Base-by-base conservation (phyloP, 2,329 filamentous ascomycete genomes). In the Paecilomyces dactylethromorphus region DNA sequence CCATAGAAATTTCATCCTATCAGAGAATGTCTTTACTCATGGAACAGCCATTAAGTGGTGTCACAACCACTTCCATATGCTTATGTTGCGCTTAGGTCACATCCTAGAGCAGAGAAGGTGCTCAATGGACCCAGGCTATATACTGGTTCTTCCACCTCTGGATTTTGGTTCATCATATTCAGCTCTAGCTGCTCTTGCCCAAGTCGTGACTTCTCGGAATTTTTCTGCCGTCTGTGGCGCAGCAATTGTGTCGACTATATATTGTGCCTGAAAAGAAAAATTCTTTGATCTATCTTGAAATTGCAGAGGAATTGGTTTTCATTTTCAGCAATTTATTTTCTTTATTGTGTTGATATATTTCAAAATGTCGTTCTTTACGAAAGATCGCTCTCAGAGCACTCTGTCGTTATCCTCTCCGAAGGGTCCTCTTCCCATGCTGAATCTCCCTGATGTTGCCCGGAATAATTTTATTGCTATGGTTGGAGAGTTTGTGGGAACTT, bases 401-500 rank as follows among this genome's bases (percentile, higher is more conserved):
- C n/a, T 45, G 35, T n/a, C 35, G 6, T 18, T 45, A n/a, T 45
- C n/a, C 39, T 5, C 39, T 18, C 39, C 18, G 15, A 45, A 8
- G 5, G 21, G 39, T 5, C 67, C 71, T 64, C 64, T 74, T 4
- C 71, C 71, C 3, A 74, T 74, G 72, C 60, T 74, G 31, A 62
- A 64, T 32, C 59, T 76, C 8, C 68, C 71, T 0, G 69, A 76
- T 58, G 68, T 59, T 15, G 18, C 64, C 55, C 75, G 78, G 22
- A 77, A 78, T 56, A 79, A 82, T 63, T 60, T 78, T 53, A 73
- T 82, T 50, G 80, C 78, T 31, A 71, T 75, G 13, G 56, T 79
- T 10, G 79, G 79, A 21, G 82, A 84, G 66, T 81, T 82, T 24
- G 72, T 81, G 12, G 82, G 82, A 31, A 84, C 81, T 0, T 78